Base-by-base conservation (phyloP, 2,329 filamentous ascomycete species). In the Sporothrix dimorphospora region DNA sequence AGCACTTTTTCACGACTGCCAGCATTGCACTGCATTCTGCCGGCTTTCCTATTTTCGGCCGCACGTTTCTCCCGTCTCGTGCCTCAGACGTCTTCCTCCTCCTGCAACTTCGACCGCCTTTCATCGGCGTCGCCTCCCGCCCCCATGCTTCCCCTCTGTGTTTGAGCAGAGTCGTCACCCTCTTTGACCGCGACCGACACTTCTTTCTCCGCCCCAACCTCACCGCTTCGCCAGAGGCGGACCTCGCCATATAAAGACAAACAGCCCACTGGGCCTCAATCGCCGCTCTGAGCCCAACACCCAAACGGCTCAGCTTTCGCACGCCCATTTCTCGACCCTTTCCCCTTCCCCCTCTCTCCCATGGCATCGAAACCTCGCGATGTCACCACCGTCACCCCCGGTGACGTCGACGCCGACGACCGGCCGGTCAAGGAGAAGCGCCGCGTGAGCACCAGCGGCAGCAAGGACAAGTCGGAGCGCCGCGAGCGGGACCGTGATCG, bases 351-450 rank as follows among this genome's bases (percentile, higher is more conserved):
- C 11, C 42, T 30, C 19, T 30, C 47, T 47, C 42, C 49, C 53
- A 73, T 73, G 72, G 72, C 72, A 38, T 69, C 72, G 24, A 71
- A 66, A 57, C 7, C 38, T 7, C 72, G 69, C 45, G 72, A 73
- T 71, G 72, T 30, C 38, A 21, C 61, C 34, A 27, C 47, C 59
- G 55, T 34, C 49, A 57, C 45, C 30, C 55, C 57, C 70, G 65
- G 55, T 61, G 51, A 70, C 24, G 67, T 30, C 70, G 72, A 72
- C 34, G 45, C 42, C 67, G 63, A 49, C 45, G 72, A 72, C 42
- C 70, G 51, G 30, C 47, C 38, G 7, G 21, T 19, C 67, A 72
- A 55, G 67, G 70, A 67, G 24, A 73, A 73, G 70, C 70, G 66
- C 42, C 70, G 70, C 12, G 70, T 70, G 45, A 70, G 72, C 70